Evolutionary conservation across 768 basidiomycete genomes (phyloP).

Genomic region (Flagelloscypha sp.): DNA sequence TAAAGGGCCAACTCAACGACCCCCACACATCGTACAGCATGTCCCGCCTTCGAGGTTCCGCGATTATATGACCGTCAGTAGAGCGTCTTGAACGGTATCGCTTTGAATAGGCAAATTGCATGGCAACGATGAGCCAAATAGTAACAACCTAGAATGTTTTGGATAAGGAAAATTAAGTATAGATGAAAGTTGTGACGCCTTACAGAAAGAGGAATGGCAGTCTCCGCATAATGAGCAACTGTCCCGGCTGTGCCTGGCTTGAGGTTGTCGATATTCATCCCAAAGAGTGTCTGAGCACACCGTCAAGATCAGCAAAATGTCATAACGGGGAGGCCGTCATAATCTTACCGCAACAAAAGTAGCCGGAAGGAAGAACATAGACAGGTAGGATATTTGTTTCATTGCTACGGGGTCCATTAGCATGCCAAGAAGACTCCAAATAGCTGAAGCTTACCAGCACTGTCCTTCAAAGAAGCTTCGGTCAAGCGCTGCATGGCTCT

Average conservation of each 20-base stretch:
- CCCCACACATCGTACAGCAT: no score
- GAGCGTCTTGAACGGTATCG: no score
- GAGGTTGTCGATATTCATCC: constrained; percentile 37
- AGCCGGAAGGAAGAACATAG: constrained; percentile 57
- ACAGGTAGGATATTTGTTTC: constrained; percentile 49
- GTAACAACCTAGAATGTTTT: no score
- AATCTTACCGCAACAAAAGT: constrained; percentile 36
- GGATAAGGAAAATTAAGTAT: no score
- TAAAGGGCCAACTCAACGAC: no score
- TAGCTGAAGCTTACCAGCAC: constrained; percentile 25
- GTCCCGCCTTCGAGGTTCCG: no score
- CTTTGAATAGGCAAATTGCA: no score
- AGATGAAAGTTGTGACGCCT: no score
- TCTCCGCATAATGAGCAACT: constrained; percentile 29
- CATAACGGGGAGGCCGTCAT: background rate
- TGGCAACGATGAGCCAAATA: constrained; percentile 47
- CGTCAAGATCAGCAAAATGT: background rate
- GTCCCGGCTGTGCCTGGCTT: constrained; percentile 22
- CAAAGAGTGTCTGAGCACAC: no score
- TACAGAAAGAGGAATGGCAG: constrained; percentile 43
- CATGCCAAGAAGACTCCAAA: background rate
- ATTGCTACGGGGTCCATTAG: no score
- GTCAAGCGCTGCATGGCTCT: constrained; percentile 31
- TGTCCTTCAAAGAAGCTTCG: constrained; percentile 32
- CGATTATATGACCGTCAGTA: no score